Percentiles rank a stretch among this genome's conserved stretches.
phyloP scores from a whole-genome alignment of 176 grass and related monocot species.

The Oryza australiensis region DNA sequence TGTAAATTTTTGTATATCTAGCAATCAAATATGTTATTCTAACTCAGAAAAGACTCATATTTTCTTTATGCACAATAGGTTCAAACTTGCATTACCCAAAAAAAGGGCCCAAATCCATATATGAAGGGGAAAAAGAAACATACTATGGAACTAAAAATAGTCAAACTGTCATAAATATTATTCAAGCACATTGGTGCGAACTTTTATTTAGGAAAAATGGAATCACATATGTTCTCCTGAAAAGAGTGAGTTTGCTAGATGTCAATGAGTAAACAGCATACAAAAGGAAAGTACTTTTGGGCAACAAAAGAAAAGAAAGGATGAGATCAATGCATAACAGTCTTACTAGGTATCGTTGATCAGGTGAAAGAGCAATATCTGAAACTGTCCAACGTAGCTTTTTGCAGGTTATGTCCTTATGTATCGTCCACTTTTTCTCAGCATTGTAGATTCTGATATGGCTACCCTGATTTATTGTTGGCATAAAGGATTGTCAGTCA shows the following conservation, averaged over 20 bases:
- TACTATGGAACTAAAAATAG: background rate
- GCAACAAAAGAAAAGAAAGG: background rate
- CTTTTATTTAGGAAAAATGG: background rate
- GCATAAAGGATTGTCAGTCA: constrained; percentile 2
- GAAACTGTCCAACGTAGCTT: constrained; percentile 70
- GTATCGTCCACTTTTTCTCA: constrained; percentile 61
- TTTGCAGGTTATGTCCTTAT: constrained; percentile 62
- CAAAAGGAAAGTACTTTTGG: background rate
- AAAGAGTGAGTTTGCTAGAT: background rate
- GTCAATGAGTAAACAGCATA: background rate
- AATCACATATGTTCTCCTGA: background rate
- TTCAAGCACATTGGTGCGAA: background rate
- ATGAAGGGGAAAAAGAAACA: constrained; percentile 19
- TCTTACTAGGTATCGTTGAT: constrained; percentile 57
- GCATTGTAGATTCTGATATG: constrained; percentile 67
- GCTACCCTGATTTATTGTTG: constrained; percentile 54
- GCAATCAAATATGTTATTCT: background rate
- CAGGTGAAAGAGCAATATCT: constrained; percentile 64
- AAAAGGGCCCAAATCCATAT: background rate
- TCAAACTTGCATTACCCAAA: background rate
- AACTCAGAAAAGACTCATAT: background rate
- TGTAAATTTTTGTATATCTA: background rate
- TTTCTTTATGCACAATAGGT: background rate
- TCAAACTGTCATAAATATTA: background rate
- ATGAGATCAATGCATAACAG: background rate